Evolutionary conservation across 257 asterid genomes (phyloP).

Genomic region (Prunella vulgaris): DNA sequence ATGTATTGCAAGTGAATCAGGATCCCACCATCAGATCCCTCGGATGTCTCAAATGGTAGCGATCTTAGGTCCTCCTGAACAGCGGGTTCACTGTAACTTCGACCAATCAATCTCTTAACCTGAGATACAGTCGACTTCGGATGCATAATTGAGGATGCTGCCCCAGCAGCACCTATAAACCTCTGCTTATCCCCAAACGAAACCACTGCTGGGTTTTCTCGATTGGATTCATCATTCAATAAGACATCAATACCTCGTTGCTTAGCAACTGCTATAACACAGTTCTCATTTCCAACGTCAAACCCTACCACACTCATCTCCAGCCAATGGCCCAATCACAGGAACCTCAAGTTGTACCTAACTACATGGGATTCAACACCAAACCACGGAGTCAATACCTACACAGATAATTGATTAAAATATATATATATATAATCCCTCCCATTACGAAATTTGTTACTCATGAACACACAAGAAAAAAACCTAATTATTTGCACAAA

Average conservation of each 20-base stretch:
- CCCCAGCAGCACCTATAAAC: slow-evolving; percentile 86
- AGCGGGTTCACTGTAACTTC: slow-evolving; percentile 46
- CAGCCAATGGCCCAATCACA: slow-evolving; percentile 21
- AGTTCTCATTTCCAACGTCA: slow-evolving; percentile 92
- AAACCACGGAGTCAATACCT: slow-evolving; percentile 20
- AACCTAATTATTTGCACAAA: slow-evolving; percentile 6
- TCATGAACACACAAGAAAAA: neutral
- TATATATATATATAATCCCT: neutral
- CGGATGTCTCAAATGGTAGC: slow-evolving; percentile 74
- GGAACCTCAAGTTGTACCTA: slow-evolving; percentile 16
- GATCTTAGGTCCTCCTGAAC: slow-evolving; percentile 69
- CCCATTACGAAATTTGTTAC: neutral
- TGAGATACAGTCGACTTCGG: slow-evolving; percentile 91
- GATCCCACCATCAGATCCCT: slow-evolving; percentile 77
- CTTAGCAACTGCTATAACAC: slow-evolving; percentile 82
- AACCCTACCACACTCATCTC: slow-evolving; percentile 87
- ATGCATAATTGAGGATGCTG: slow-evolving; percentile 89
- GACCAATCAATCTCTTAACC: slow-evolving; percentile 84
- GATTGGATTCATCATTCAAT: slow-evolving; percentile 82
- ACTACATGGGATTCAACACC: slow-evolving; percentile 17
- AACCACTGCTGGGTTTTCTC: slow-evolving; percentile 86
- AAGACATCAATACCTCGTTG: slow-evolving; percentile 85
- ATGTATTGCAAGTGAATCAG: slow-evolving; percentile 61
- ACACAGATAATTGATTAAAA: neutral
- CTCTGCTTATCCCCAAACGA: slow-evolving; percentile 94